Evolutionary conservation across 1,139 yeast species (phyloP), one percentile per base, ranked within the genome.

Genomic region (Pichia sp.): DNA sequence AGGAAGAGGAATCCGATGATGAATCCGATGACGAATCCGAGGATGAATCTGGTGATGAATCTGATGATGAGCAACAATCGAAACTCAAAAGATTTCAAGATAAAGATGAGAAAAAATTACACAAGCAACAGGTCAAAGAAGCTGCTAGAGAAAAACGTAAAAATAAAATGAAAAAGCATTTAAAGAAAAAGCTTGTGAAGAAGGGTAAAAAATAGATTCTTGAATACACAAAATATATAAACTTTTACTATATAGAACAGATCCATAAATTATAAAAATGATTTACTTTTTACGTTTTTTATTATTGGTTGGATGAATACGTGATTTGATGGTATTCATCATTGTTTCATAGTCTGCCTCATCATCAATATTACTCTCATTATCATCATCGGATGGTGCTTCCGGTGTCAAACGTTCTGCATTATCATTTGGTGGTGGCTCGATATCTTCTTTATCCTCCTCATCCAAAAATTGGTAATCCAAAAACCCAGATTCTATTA

Each of bases 131-230:
- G 21, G 84, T 89, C 19, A 93, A 89, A 63, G 85, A 82, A 35
- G 89, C 83, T 15, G 87, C 89, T 53, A 85, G 85, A 59, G 98
- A 91, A 58, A 90, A 87, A 69, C 76, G 99, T 50, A 84, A 89
- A 62, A 83, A 83, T 5, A 94, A 94, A 66, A 85, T 93, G 83
- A 93, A 93, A 67, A 94, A 94, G 67, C 89, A 87, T 66, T 68
- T 89, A 35, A 93, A 93, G 71, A 93, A 93, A 76, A 85, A 84
- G 63, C 68, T 85, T 38, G 73, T 84, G 7, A 81, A 73, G 54
- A 85, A 85, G 18, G 51, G 51, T 19, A 50, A 50, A 20, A 47
- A 50, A 42, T 50, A 18, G 34, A 24, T 36, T 34, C 10, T 8
- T 24, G 10, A n/a, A n/a, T n/a, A 10, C 27, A 24, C 7, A 24